Percentiles rank a stretch among this genome's conserved stretches.
Conservation (phyloP, 2,329 filamentous ascomycete genomes). For the Penicillium digitatum region DNA sequence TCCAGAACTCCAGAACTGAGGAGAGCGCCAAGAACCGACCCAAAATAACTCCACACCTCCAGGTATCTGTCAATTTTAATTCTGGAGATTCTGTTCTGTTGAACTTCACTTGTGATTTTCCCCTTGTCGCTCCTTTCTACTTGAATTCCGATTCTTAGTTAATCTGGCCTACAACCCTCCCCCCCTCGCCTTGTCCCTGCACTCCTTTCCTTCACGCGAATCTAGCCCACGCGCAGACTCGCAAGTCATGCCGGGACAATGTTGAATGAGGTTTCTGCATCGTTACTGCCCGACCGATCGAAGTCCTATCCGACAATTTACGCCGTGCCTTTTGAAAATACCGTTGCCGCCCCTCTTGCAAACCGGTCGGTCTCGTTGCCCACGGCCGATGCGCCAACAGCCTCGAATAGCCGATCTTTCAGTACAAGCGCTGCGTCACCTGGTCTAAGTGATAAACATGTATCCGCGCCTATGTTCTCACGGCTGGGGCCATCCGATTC, state of each 20-base stretch:
- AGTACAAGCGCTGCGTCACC: slow-evolving; percentile 25
- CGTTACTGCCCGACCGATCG: slow-evolving; percentile 25
- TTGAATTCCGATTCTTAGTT: not conserved
- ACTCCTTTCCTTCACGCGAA: slow-evolving; percentile 10
- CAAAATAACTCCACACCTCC: slow-evolving; percentile 16
- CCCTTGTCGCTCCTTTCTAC: slow-evolving; percentile 15
- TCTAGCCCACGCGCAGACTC: slow-evolving; percentile 7
- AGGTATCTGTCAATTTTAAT: slow-evolving; percentile 18
- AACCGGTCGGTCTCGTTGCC: slow-evolving; percentile 31
- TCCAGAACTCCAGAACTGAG: not conserved
- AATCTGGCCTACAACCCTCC: slow-evolving; percentile 1
- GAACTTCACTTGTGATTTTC: slow-evolving; percentile 1
- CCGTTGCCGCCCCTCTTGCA: slow-evolving; percentile 22
- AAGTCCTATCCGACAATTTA: slow-evolving; percentile 26
- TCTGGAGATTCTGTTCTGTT: slow-evolving; percentile 7
- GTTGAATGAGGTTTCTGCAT: slow-evolving; percentile 30
- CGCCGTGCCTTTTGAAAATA: slow-evolving; percentile 28
- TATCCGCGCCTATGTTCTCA: slow-evolving; percentile 14
- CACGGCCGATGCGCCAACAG: slow-evolving; percentile 20
- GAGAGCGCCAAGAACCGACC: slow-evolving; percentile 18
- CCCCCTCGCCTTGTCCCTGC: slow-evolving; percentile 3
- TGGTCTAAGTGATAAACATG: slow-evolving; percentile 11
- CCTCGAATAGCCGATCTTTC: slow-evolving; percentile 25
- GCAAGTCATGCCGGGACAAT: slow-evolving; percentile 39
- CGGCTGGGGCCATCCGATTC: slow-evolving; percentile 13